Evolutionary conservation across 768 basidiomycete species (phyloP), one percentile per base, ranked within the genome.

Genomic region (Tremella fuciformis): DNA sequence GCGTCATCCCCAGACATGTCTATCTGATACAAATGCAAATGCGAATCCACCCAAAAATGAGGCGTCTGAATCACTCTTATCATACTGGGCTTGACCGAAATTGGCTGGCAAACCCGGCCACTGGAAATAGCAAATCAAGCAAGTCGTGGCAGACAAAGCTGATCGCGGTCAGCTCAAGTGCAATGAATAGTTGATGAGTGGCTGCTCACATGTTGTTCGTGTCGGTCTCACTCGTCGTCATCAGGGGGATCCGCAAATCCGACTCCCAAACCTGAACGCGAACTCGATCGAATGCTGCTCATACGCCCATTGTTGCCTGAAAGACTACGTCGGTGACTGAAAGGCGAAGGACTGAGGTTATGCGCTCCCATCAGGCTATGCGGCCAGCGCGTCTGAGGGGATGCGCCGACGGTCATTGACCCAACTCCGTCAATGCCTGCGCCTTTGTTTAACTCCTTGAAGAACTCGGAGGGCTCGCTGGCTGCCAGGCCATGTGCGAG

Each of bases 261-360:
- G 18, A 64, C 29, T 7, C 60, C 59, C 49, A 62, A 56, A 26
- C 62, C 66, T 15, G 49, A 44, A 21, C 63, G 53, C 3, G 63
- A 62, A 34, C 63, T 65, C 13, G 53, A 57, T 37, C 66, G 50
- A 51, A 65, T 60, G 37, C 59, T 59, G 29, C 57, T 57, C 39
- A 68, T 16, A 49, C 42, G n/a, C 8, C 42, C 42, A 8, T 62
- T 63, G 47, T 64, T 64, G 18, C 60, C 63, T 19, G 51, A 55
- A 25, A 68, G 15, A 37, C 48, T 62, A 34, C 66, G 29, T n/a
- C 57, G 55, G 50, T 68, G 66, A 29, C 65, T 65, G 42, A 70
- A 70, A 21, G 69, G 68, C 37, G 65, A 66, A 1, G 68, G 68
- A n/a, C 29, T 40, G 22, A 70, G 24, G 44, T 64, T 66, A 40